A percentile compares a stretch with the other conserved stretches of the same genome.
Conservation (phyloP, 2,329 filamentous ascomycete genomes). For the Colletotrichum godetiae region DNA sequence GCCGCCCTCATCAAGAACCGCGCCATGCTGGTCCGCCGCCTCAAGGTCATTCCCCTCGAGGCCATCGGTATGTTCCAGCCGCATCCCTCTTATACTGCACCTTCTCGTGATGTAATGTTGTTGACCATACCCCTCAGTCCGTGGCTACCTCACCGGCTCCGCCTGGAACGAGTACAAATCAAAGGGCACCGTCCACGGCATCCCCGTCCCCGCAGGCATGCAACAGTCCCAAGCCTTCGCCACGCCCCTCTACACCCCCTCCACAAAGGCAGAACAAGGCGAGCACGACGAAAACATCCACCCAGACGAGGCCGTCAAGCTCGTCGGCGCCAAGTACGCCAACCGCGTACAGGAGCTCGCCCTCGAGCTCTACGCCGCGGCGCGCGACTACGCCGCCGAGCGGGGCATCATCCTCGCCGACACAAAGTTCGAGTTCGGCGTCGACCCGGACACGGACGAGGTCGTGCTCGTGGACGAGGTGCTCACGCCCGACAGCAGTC, state of each 20-base stretch:
- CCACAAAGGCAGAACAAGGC: conserved; percentile 85
- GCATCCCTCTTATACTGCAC: neutral
- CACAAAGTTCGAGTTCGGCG: conserved; percentile 73
- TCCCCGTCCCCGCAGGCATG: conserved; percentile 75
- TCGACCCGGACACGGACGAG: conserved; percentile 72
- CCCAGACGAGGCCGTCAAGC: conserved; percentile 70
- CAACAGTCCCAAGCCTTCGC: conserved; percentile 77
- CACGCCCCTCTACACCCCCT: conserved; percentile 77
- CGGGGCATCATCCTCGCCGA: conserved; percentile 80
- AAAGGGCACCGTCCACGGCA: conserved; percentile 83
- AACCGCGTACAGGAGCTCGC: conserved; percentile 73
- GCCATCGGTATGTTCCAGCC: conserved; percentile 63
- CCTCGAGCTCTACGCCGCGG: conserved; percentile 71
- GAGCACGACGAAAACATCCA: conserved; percentile 88
- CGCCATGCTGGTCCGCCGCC: conserved; percentile 80
- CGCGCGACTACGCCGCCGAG: conserved; percentile 70
- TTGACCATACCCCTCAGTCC: conserved; percentile 59
- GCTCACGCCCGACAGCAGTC: conserved; percentile 81
- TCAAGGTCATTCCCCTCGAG: conserved; percentile 82
- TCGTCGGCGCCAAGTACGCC: conserved; percentile 75
- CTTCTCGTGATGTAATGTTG: conserved; percentile 29
- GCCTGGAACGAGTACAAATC: conserved; percentile 83
- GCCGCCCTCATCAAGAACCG: conserved; percentile 68
- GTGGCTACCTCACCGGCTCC: conserved; percentile 88
- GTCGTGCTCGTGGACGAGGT: conserved; percentile 87